Percentiles rank a stretch among this genome's conserved stretches.
Evolutionary conservation across 148 eudicot species (phyloP).

Genomic region (Beta vulgaris): DNA sequence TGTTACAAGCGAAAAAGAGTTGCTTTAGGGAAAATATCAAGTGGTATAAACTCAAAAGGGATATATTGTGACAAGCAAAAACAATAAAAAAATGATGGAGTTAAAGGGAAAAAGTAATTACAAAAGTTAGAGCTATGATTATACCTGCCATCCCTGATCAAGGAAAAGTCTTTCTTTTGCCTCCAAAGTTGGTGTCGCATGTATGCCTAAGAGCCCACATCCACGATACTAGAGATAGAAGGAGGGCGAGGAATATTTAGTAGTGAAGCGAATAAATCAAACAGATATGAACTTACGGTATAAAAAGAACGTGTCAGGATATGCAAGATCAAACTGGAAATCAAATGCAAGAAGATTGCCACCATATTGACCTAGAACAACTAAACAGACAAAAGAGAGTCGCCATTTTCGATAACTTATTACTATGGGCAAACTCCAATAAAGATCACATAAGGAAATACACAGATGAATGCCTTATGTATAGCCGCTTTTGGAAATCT

Average conservation of each 20-base stretch:
- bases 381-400: background rate
- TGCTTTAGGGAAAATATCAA: background rate
- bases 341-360: background rate
- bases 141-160: constrained; percentile 99
- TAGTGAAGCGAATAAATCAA: background rate
- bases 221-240: constrained; percentile 73
- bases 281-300: background rate
- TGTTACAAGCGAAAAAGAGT: background rate
- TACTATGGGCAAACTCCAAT: background rate
- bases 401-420: background rate
- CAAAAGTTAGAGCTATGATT: background rate
- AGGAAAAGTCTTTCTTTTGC: constrained; percentile 88
- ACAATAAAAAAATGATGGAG: background rate
- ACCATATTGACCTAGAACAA: background rate
- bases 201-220: constrained; percentile 81
- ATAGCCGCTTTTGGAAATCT: background rate
- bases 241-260: background rate
- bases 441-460: background rate
- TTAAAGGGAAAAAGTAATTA: background rate
- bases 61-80: background rate
- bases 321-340: background rate
- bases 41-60: background rate
- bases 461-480: background rate
- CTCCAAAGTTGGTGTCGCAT: constrained; percentile 88
- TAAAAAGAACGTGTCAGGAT: background rate